Evolutionary conservation across 2,329 filamentous ascomycete species (phyloP).

Genomic region (Fusarium luffae): DNA sequence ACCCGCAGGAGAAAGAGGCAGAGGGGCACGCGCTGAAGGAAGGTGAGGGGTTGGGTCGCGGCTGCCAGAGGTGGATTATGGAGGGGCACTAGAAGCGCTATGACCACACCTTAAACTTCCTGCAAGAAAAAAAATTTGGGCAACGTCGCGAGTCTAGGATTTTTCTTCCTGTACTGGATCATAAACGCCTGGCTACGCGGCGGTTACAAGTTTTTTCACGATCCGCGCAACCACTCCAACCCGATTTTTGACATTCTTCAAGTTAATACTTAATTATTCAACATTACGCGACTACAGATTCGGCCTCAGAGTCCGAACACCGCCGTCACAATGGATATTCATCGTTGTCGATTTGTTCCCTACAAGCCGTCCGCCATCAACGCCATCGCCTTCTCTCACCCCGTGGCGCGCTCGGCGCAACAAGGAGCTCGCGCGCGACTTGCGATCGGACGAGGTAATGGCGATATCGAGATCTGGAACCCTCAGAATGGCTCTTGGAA

Average conservation of each 20-base stretch:
- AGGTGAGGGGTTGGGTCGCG: slow-evolving; percentile 33
- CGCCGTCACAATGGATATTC: slow-evolving; percentile 80
- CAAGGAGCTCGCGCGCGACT: slow-evolving; percentile 73
- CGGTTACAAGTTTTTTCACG: slow-evolving; percentile 20
- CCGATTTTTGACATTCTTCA: background rate
- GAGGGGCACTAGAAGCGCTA: slow-evolving; percentile 48
- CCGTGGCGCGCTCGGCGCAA: slow-evolving; percentile 60
- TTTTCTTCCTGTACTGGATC: slow-evolving; percentile 46
- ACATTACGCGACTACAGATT: slow-evolving; percentile 13
- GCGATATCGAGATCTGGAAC: slow-evolving; percentile 98
- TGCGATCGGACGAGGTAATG: slow-evolving; percentile 91
- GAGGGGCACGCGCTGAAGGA: slow-evolving; percentile 23
- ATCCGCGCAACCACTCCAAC: slow-evolving; percentile 11
- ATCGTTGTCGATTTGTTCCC: slow-evolving; percentile 95
- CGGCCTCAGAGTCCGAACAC: slow-evolving; percentile 8
- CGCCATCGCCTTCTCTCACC: slow-evolving; percentile 91
- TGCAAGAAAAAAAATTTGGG: slow-evolving; percentile 49
- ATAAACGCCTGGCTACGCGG: slow-evolving; percentile 46
- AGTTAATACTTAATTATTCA: background rate
- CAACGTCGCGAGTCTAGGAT: slow-evolving; percentile 45
- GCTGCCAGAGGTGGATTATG: slow-evolving; percentile 39
- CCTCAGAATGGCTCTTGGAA: slow-evolving; percentile 84
- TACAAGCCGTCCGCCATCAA: slow-evolving; percentile 94
- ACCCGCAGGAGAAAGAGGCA: slow-evolving; percentile 17
- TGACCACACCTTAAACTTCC: slow-evolving; percentile 49